Evolutionary conservation across 2,329 filamentous ascomycete species (phyloP), one percentile per base, ranked within the genome.

Genomic region (Alternaria longipes): DNA sequence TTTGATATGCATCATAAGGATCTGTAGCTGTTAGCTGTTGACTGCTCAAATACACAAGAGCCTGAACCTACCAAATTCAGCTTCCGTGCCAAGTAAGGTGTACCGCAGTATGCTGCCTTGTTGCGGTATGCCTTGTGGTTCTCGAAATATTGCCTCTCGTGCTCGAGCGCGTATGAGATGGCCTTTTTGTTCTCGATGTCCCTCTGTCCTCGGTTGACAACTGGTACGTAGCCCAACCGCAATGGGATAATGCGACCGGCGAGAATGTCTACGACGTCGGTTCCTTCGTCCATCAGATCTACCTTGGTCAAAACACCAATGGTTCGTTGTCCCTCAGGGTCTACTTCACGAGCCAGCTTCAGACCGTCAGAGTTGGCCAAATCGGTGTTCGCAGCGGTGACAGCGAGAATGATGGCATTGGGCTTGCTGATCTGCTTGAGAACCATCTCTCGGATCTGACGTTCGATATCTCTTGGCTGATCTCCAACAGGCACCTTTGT

Each of bases 1-100:
- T 83, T 99, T 99, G 85, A 99, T 99, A 84, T 99, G 95, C 95
- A 99, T 99, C 94, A 99, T 98, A 71, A 99, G 87, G 76, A 99
- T 98, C 86, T 87, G 74, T 14, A 51, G 32, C 3, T 8, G 68
- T 80, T 66, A 79, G 76, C 55, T 7, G 64, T 22, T 47, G 34
- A 22, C 36, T 22, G n/a, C 40, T 18, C 8, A n/a, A 6, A 18
- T 22, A 50, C 18, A 24, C 8, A 14, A n/a, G 20, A n/a, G 9
- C 12, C 26, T 24, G 38, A 42, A 70, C 81, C 32, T 78, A 87
- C 86, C 74, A 99, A 85, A 82, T 99, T 99, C 62, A 99, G 88
- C 83, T 99, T 99, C 70, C 94, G 90, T 4, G 95, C 95, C 62
- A 99, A 85, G 77, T 99, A 99, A 4, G 95, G 95, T 3, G 95